Conservation (phyloP, 2,329 filamentous ascomycete species). For the Aschersonia sp. region DNA sequence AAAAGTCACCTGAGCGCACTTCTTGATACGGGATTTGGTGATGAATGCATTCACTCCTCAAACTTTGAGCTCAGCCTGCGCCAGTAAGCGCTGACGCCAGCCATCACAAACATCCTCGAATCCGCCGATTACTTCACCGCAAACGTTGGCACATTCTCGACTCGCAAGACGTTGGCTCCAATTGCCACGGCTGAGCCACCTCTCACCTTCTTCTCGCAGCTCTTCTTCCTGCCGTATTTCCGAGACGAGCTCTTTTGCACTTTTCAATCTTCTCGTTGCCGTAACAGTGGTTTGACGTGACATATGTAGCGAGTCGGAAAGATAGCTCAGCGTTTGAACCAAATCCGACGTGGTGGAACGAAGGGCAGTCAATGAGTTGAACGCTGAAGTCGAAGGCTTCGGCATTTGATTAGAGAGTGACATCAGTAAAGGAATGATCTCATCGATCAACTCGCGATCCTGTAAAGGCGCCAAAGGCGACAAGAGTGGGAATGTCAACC, state of each 20-base stretch:
- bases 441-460: conserved; percentile 50
- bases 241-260: conserved; percentile 69
- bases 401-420: conserved; percentile 54
- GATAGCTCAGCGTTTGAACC: conserved; percentile 66
- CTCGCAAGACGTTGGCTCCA: conserved; percentile 67
- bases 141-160: conserved; percentile 72
- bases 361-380: conserved; percentile 53
- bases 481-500: conserved; percentile 54
- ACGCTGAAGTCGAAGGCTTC: conserved; percentile 43
- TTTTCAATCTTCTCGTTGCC: conserved; percentile 65
- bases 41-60: conserved; percentile 6
- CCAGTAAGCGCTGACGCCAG: conserved; percentile 65
- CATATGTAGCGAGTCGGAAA: conserved; percentile 91
- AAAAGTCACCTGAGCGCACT: no score
- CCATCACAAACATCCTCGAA: conserved; percentile 84
- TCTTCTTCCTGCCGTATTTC: conserved; percentile 79
- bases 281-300: conserved; percentile 75
- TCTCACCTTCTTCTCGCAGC: conserved; percentile 64
- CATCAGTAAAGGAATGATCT: conserved; percentile 53
- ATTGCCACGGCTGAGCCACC: conserved; percentile 67
- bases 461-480: conserved; percentile 52
- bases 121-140: conserved; percentile 75
- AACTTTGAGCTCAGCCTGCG: conserved; percentile 39
- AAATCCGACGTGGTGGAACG: conserved; percentile 59
- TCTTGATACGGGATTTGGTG: no score